A percentile compares a stretch with the other conserved stretches of the same genome.
These are phyloP conservation scores for Metschnikowia reukaufii DNA, from an alignment of 805 yeast species.

Conservation along the genomic window DNA sequence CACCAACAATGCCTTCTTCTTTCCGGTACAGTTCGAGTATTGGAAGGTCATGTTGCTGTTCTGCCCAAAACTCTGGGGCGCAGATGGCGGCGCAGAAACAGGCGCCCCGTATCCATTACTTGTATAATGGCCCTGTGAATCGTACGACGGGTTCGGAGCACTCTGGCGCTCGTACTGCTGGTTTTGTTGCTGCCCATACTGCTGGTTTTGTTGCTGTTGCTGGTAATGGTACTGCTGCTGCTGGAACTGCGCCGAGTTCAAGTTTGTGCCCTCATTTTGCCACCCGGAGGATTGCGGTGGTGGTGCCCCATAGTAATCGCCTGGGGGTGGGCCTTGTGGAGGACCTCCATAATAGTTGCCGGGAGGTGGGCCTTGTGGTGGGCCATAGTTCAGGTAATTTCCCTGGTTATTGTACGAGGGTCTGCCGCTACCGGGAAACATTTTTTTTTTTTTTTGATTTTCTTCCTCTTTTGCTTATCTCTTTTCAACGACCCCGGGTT, in stretches of 20 bases:
- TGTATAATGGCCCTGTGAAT: constrained; percentile 18
- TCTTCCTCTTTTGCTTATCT: too few species aligned
- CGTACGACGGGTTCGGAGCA: constrained; percentile 20
- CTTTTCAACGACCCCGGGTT: too few species aligned
- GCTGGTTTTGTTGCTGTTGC: constrained; percentile 20
- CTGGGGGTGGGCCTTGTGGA: constrained; percentile 12
- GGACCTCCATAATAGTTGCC: constrained; percentile 13
- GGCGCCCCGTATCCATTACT: constrained; percentile 5
- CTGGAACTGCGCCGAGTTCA: constrained; percentile 20
- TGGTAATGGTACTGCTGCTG: constrained; percentile 20
- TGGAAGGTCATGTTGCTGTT: constrained; percentile 43
- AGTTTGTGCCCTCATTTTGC: constrained; percentile 15
- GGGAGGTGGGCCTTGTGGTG: constrained; percentile 10
- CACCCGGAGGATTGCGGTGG: constrained; percentile 21
- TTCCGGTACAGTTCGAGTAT: constrained; percentile 71
- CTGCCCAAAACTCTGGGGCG: constrained; percentile 39
- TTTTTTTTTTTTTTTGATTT: constrained; percentile 2
- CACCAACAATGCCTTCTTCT: constrained; percentile 69
- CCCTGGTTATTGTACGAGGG: constrained; percentile 18
- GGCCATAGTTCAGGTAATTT: constrained; percentile 5
- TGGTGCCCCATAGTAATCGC: constrained; percentile 24
- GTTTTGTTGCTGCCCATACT: constrained; percentile 20
- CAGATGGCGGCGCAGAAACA: constrained; percentile 24
- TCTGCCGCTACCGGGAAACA: constrained; percentile 29
- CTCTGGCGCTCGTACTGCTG: constrained; percentile 15